Base-by-base conservation (phyloP, 805 yeast genomes). In the Monosporozyma siamensis region DNA sequence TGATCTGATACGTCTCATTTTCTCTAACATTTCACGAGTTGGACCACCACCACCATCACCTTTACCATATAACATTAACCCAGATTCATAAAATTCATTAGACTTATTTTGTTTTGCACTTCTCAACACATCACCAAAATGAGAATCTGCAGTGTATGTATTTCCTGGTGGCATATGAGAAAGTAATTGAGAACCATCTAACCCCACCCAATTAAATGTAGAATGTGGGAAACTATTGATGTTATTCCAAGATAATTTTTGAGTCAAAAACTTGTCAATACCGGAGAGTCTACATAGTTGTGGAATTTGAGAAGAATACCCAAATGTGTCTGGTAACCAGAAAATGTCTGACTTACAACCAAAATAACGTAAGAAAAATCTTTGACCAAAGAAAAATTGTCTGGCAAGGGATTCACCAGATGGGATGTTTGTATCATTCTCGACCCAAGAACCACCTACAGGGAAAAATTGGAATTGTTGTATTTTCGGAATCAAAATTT, bases 11-110 rank as follows among this genome's bases (percentile, higher is more conserved):
- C 97, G 78, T 58, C 97, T 78, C 56, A 90, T 71, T 59, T 87
- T 89, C 58, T 92, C 97, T 48, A 90, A 55, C 95, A 88, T 89
- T 56, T 85, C 95, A 31, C 84, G 83, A 4, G 86, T 80, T 37
- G 98, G 97, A 6, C 98, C 98, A 49, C 98, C 98, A 48, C 98
- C 98, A 53, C 98, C 98, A 60, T 90, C 98, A 55, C 98, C 98
- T 54, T 83, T 80, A 31, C 98, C 98, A 54, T 76, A 92, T 34
- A 88, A 68, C 56, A 92, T 66, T 52, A 90, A 68, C 0, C 95
- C 90, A 8, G 84, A 78, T 46, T 84, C 90, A 43, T 80, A 88
- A 47, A 79, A 77, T 44, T 87, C 80, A 50, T 84, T 67, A 54
- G 89, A 86, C 66, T 89, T 84, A 65, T 92, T 95, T 56, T 87